Evolutionary conservation across 345 rosid species (phyloP).

Genomic region (Bruguiera parviflora): DNA sequence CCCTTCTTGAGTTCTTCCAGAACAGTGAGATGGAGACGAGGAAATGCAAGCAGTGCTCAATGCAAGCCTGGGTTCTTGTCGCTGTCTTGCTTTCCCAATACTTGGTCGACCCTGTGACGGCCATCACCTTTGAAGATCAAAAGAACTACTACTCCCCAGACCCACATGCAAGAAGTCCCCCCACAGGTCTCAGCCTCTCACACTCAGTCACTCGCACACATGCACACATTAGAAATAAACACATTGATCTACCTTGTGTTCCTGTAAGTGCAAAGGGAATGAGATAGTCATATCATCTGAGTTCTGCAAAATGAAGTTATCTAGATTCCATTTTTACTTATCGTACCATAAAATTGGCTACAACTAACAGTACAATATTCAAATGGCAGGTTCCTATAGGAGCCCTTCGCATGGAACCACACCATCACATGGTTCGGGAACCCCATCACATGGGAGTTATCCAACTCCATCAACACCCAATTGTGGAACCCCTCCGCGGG

Average conservation of each 20-base stretch:
- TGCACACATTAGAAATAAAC: not conserved
- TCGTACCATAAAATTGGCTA: no score
- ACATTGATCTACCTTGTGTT: not conserved
- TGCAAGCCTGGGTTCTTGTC: constrained; percentile 36
- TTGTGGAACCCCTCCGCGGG: constrained; percentile 42
- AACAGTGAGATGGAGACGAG: constrained; percentile 32
- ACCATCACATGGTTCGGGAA: constrained; percentile 16
- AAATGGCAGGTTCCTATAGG: constrained; percentile 41
- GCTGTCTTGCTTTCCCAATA: constrained; percentile 45
- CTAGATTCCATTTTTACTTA: no score
- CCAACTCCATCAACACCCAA: constrained; percentile 45
- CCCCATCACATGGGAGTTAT: constrained; percentile 39
- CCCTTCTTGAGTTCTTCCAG: not conserved
- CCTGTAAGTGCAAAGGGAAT: no score
- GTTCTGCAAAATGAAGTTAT: no score
- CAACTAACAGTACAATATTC: not conserved
- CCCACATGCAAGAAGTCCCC: constrained; percentile 54
- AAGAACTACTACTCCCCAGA: constrained; percentile 70
- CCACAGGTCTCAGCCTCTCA: constrained; percentile 26
- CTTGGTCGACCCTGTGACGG: constrained; percentile 39
- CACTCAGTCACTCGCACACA: not conserved
- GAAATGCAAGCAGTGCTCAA: constrained; percentile 20
- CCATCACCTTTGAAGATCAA: constrained; percentile 44
- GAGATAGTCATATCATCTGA: no score
- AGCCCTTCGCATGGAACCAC: constrained; percentile 23